Conservation (phyloP, 2,329 filamentous ascomycete species). For the Canariomyces notabilis region DNA sequence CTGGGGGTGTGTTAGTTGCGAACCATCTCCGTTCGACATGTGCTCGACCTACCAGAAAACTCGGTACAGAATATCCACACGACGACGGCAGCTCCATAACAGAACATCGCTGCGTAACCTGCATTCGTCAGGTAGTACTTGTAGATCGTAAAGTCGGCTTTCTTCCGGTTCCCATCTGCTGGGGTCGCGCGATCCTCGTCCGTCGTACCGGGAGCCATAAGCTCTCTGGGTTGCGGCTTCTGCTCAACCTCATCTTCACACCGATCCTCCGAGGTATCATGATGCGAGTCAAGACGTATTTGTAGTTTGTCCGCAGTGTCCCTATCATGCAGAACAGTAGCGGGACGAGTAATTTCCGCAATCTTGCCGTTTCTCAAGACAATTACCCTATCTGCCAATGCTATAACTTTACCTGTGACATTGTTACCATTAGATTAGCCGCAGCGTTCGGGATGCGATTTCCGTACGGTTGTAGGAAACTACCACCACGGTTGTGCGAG, state of each 20-base stretch:
- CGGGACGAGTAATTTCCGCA: no score
- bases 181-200: background rate
- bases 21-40: conserved; percentile 8
- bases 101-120: conserved; percentile 18
- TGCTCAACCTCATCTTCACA: no score
- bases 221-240: conserved; percentile 5
- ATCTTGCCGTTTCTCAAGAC: no score
- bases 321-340: no score
- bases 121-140: conserved; percentile 24
- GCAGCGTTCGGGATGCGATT: background rate
- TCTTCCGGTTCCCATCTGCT: conserved; percentile 14
- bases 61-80: conserved; percentile 23
- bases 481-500: conserved; percentile 39
- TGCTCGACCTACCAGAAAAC: conserved; percentile 27
- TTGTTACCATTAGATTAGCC: background rate
- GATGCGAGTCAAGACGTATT: no score
- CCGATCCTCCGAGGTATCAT: no score
- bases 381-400: no score
- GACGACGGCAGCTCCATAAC: conserved; percentile 20
- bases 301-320: no score
- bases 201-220: conserved; percentile 13
- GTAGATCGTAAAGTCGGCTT: conserved; percentile 24
- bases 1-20: conserved; percentile 21
- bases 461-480: conserved; percentile 38
- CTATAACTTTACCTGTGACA: conserved; percentile 28